Percentiles rank a stretch among this genome's conserved stretches.
Evolutionary conservation across 768 basidiomycete genomes (phyloP).

Genomic region (Termitomyces eurrhizus): DNA sequence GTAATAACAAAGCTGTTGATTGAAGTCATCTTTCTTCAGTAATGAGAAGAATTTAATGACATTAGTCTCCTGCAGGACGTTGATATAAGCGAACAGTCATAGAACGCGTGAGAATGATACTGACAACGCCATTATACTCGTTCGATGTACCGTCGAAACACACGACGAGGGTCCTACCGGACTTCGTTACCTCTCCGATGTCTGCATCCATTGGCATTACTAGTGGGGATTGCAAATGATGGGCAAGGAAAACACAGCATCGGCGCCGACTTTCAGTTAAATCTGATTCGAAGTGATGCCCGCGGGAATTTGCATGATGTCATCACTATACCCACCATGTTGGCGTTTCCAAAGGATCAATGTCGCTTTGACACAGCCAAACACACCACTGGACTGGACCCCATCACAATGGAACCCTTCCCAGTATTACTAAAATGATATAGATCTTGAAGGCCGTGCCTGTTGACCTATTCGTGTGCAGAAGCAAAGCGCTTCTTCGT

Average conservation of each 20-base stretch:
- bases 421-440: background rate
- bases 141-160: constrained; percentile 59
- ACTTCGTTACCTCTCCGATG: constrained; percentile 11
- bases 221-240: background rate
- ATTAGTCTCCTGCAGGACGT: constrained; percentile 23
- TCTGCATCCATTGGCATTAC: constrained; percentile 13
- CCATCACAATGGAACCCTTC: background rate
- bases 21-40: constrained; percentile 24
- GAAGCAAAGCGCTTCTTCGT: background rate
- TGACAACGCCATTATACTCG: constrained; percentile 36
- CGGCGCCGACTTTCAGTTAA: background rate
- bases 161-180: constrained; percentile 22
- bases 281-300: background rate
- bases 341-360: background rate
- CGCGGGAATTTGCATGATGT: background rate
- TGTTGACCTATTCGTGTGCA: background rate
- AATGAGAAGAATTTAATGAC: constrained; percentile 27
- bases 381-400: background rate
- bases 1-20: constrained; percentile 37
- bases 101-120: constrained; percentile 9
- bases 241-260: background rate
- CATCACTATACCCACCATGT: background rate
- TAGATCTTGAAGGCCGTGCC: background rate
- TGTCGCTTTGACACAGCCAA: background rate
- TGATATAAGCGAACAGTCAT: background rate